Percentiles rank a stretch among this genome's conserved stretches.
These are phyloP conservation scores for Nosema muscidifuracis DNA, from an alignment of 371 early-diverging fungal species.

Conservation along the genomic window DNA sequence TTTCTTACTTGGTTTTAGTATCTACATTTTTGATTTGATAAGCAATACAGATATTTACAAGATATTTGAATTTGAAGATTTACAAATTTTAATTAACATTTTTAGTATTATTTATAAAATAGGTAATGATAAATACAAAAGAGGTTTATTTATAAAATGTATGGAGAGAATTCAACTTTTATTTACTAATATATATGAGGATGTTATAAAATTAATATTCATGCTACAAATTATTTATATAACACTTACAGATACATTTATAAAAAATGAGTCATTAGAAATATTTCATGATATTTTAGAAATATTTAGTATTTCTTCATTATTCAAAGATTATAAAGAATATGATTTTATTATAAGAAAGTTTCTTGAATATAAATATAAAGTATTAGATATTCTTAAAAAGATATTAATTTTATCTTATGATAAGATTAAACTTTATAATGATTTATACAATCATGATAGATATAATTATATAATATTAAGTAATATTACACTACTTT, in stretches of 20 bases:
- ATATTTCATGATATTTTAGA: neutral
- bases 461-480: neutral
- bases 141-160: neutral
- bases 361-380: constrained; percentile 1
- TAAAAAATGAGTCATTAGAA: neutral
- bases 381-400: neutral
- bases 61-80: neutral
- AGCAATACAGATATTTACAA: neutral
- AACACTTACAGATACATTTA: no score
- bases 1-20: constrained; percentile 12
- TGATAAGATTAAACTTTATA: neutral
- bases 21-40: neutral
- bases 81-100: neutral
- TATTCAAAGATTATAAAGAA: neutral
- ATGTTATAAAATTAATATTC: neutral
- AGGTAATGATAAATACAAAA: neutral
- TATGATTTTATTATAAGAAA: neutral
- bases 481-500: neutral
- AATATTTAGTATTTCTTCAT: neutral
- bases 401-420: neutral
- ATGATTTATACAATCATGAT: constrained; percentile 3
- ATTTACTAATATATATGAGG: constrained; percentile 1
- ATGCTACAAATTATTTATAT: neutral
- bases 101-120: neutral
- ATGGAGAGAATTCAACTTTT: neutral